Evolutionary conservation across 805 yeast species (phyloP).

Genomic region (Wickerhamiella galacta): DNA sequence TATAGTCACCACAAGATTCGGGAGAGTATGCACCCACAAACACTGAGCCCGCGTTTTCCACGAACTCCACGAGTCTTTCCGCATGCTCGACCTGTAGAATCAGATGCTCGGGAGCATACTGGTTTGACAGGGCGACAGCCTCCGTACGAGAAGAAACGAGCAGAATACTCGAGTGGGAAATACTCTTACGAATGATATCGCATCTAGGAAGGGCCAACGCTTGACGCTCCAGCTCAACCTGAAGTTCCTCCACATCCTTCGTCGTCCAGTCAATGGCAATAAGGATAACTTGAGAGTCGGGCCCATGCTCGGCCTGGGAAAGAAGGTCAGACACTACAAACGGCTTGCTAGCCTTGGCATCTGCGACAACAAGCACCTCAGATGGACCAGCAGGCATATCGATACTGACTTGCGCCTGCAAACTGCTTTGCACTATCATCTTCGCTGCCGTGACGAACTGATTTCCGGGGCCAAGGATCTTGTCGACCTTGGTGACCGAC

Average conservation of each 20-base stretch:
- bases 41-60: constrained; percentile 89
- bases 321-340: constrained; percentile 93
- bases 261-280: constrained; percentile 60
- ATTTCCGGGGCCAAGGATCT: constrained; percentile 96
- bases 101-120: constrained; percentile 95
- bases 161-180: constrained; percentile 77
- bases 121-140: constrained; percentile 75
- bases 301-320: constrained; percentile 98
- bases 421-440: constrained; percentile 92
- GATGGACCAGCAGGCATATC: constrained; percentile 99
- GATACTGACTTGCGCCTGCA: constrained; percentile 84
- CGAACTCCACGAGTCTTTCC: constrained; percentile 45
- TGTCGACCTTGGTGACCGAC: constrained; percentile 81
- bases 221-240: constrained; percentile 70
- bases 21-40: constrained; percentile 95
- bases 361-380: constrained; percentile 90
- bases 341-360: constrained; percentile 72
- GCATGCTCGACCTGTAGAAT: constrained; percentile 82
- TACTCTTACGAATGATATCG: constrained; percentile 81
- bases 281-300: constrained; percentile 91
- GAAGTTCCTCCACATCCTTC: constrained; percentile 47
- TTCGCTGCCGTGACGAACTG: constrained; percentile 99
- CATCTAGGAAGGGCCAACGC: constrained; percentile 77
- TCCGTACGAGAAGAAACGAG: constrained; percentile 51
- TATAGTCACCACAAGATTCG: constrained; percentile 96